phyloP scores from a whole-genome alignment of 352 stramenopile species.

The Phytophthora citrophthora region DNA sequence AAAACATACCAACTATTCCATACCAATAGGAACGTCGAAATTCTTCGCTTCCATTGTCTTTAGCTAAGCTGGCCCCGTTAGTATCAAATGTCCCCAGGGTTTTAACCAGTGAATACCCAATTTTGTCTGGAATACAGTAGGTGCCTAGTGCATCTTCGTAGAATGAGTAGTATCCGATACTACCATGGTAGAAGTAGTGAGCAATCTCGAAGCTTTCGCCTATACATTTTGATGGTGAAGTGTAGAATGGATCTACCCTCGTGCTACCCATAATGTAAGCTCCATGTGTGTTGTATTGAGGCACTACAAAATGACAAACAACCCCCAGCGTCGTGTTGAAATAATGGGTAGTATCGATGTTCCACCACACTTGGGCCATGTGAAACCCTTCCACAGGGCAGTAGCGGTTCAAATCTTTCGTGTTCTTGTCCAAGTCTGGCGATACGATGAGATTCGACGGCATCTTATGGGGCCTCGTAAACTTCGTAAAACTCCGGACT shows the following conservation, averaged over 20 bases:
- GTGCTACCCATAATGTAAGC: conserved; percentile 3
- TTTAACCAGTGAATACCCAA: neutral
- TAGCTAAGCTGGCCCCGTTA: neutral
- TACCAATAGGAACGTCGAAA: neutral
- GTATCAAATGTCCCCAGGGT: neutral
- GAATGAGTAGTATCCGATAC: neutral
- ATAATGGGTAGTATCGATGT: neutral
- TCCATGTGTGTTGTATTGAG: conserved; percentile 20
- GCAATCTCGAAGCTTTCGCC: neutral
- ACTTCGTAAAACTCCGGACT: neutral
- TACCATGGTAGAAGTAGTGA: neutral
- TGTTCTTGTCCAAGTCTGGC: neutral
- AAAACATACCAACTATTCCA: neutral
- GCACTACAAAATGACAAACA: conserved; percentile 18
- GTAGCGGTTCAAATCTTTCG: neutral
- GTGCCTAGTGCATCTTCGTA: neutral
- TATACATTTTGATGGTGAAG: neutral
- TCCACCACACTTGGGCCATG: neutral
- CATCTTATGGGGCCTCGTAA: neutral
- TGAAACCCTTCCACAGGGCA: neutral
- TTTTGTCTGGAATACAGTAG: neutral
- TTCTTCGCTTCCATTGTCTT: neutral
- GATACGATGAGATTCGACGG: neutral
- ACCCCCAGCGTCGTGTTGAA: neutral
- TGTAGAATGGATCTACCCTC: neutral